These are phyloP conservation scores for Fusarium subtropicale DNA, from an alignment of 2,329 filamentous ascomycete genomes.

Conservation along the genomic window DNA sequence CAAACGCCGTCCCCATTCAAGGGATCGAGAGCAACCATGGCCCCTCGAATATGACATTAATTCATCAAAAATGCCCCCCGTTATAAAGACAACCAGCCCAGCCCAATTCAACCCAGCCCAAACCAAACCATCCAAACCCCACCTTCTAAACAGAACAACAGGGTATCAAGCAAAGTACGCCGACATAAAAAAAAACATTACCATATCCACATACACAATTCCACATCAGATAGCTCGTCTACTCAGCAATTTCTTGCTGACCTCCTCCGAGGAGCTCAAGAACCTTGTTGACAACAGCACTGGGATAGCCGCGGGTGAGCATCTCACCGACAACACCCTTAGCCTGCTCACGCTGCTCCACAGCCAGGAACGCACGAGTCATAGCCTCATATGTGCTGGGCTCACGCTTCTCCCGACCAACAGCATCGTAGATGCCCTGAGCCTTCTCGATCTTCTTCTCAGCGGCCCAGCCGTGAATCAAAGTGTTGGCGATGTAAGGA, in stretches of 20 bases:
- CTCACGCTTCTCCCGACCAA: constrained; percentile 83
- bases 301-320: constrained; percentile 88
- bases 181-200: constrained; percentile 45
- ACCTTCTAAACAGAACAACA: constrained; percentile 43
- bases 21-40: constrained; percentile 33
- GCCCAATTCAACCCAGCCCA: not conserved
- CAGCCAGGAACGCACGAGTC: constrained; percentile 90
- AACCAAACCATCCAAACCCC: constrained; percentile 6
- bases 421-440: constrained; percentile 80
- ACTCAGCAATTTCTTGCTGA: constrained; percentile 54
- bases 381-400: constrained; percentile 99
- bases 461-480: constrained; percentile 96
- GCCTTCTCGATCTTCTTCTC: constrained; percentile 85
- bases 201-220: constrained; percentile 22
- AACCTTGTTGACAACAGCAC: constrained; percentile 93
- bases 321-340: constrained; percentile 88
- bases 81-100: constrained; percentile 35
- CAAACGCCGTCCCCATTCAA: constrained; percentile 47
- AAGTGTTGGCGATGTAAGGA: constrained; percentile 96
- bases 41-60: constrained; percentile 36
- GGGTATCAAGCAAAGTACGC: constrained; percentile 50
- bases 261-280: constrained; percentile 82
- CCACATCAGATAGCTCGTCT: constrained; percentile 11
- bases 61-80: constrained; percentile 36
- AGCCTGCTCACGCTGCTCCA: constrained; percentile 81